Evolutionary conservation across 306 rosid species (phyloP), one percentile per base, ranked within the genome.

Genomic region (Fragaria iinumae): DNA sequence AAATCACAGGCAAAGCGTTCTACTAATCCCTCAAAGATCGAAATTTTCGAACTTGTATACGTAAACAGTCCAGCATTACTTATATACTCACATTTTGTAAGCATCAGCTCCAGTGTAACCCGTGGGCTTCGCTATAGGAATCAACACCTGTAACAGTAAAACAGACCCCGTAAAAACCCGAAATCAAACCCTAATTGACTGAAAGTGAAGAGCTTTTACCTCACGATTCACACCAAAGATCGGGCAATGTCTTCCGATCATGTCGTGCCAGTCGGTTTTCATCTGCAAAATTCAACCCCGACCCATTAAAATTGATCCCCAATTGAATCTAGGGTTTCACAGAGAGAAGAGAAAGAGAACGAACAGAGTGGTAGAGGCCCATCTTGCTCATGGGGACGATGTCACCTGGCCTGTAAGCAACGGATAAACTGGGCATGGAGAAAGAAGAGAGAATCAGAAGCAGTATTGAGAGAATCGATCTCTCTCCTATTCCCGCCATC

Each of bases 41-140:
- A 59, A 39, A 59, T 2, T 23, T 8, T 55, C 2, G 1, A 59
- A 59, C 20, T 2, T 14, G 20, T 3, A 53, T 18, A 7, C 36
- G 25, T 2, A 5, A 8, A 38, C 13, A 49, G 2, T 12, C 25
- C 39, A 73, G 25, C 77, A 18, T 56, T 56, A 73, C 50, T 73
- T 5, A 23, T 5, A 23, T 27, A 34, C 96, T 87, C 78, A 89
- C 98, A 92, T 67, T 82, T 95, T 95, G 81, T 86, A 92, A 8
- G 99, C 80, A 91, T 91, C 97, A 48, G 99, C 97, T 18, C 99
- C 99, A 1, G 99, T 92, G 79, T 80, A 95, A 63, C 96, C 99
- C 69, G 77, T 82, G 10, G 99, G 99, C 86, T 83, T 95, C 4
- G 85, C 92, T 27, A 95, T 76, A 2, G 97, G 93, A 84, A 89